Percentiles rank a stretch among this genome's conserved stretches.
Conservation (phyloP, 495 filamentous ascomycete species). For the Aspergillus ellipticus region DNA sequence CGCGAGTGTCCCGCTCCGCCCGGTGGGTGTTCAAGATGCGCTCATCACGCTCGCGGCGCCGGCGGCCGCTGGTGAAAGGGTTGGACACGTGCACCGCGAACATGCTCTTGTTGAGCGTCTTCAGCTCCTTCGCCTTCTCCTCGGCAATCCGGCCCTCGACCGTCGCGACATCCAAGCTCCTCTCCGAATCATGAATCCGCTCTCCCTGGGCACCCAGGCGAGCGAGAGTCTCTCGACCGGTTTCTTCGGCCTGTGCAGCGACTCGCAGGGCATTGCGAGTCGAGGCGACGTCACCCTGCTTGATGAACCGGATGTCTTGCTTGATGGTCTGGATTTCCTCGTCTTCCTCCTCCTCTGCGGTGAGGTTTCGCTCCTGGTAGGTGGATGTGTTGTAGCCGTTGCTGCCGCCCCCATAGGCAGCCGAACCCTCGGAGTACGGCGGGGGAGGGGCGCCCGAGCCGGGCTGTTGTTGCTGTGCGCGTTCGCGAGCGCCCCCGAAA, state of each 20-base stretch:
- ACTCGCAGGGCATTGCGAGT: conserved; percentile 65
- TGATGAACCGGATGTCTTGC: conserved; percentile 69
- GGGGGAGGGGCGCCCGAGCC: conserved; percentile 30
- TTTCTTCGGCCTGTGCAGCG: conserved; percentile 66
- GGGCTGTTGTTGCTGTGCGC: conserved; percentile 41
- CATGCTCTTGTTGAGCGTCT: conserved; percentile 76
- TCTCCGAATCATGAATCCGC: conserved; percentile 72
- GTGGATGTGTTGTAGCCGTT: conserved; percentile 56
- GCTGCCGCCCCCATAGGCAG: conserved; percentile 44
- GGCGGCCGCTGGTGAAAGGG: conserved; percentile 60
- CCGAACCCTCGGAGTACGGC: conserved; percentile 39
- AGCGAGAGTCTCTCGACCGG: conserved; percentile 63
- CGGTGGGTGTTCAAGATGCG: conserved; percentile 59
- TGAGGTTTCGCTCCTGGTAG: conserved; percentile 64
- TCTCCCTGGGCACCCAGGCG: conserved; percentile 73
- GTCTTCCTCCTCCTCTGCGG: conserved; percentile 68
- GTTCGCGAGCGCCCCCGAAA: conserved; percentile 61
- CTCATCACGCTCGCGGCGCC: conserved; percentile 57
- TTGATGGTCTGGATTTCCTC: conserved; percentile 67
- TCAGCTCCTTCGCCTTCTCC: conserved; percentile 71
- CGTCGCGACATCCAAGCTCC: conserved; percentile 65
- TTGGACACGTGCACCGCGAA: conserved; percentile 74
- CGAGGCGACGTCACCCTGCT: conserved; percentile 68
- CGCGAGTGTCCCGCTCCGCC: conserved; percentile 62
- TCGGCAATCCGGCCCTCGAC: conserved; percentile 69